These are phyloP conservation scores for Leptomonas seymouri DNA, from an alignment of 208 protist species.

Conservation along the genomic window DNA sequence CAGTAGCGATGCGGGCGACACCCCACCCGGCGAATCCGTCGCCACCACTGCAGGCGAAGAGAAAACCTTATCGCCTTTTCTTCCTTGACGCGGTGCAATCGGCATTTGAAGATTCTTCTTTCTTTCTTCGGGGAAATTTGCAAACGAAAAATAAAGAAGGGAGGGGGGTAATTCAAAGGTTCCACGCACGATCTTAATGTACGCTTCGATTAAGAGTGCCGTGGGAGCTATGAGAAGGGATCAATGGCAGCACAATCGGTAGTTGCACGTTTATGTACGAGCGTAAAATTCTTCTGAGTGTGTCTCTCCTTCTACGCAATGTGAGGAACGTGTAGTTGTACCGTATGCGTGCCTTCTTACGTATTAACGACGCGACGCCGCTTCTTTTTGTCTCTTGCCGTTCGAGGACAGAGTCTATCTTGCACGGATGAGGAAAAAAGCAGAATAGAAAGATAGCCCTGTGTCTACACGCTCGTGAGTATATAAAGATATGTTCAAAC, in stretches of 20 bases:
- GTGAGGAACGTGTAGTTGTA: background rate
- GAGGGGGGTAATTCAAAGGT: background rate
- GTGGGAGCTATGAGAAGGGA: background rate
- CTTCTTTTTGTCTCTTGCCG: background rate
- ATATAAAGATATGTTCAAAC: background rate
- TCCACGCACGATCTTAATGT: background rate
- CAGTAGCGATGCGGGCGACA: slow-evolving; percentile 64
- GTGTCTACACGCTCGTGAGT: background rate
- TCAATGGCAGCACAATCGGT: background rate
- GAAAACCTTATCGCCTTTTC: slow-evolving; percentile 88
- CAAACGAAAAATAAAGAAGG: background rate
- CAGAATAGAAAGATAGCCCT: background rate
- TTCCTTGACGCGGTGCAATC: slow-evolving; percentile 73
- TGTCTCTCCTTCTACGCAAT: slow-evolving; percentile 3
- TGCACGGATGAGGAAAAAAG: slow-evolving; percentile 6
- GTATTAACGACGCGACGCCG: background rate
- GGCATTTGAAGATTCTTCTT: slow-evolving; percentile 52
- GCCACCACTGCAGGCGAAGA: slow-evolving; percentile 54
- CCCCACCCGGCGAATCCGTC: slow-evolving; percentile 40
- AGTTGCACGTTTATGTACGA: too few relatives aligned
- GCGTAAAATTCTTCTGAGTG: too few relatives aligned
- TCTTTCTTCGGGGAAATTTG: slow-evolving; percentile 14
- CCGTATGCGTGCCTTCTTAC: background rate
- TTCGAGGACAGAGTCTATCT: background rate
- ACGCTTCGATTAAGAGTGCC: background rate